Evolutionary conservation across 202 grass and related monocot genomes (phyloP), one percentile per base, ranked within the genome.

Genomic region (Panicum virgatum): DNA sequence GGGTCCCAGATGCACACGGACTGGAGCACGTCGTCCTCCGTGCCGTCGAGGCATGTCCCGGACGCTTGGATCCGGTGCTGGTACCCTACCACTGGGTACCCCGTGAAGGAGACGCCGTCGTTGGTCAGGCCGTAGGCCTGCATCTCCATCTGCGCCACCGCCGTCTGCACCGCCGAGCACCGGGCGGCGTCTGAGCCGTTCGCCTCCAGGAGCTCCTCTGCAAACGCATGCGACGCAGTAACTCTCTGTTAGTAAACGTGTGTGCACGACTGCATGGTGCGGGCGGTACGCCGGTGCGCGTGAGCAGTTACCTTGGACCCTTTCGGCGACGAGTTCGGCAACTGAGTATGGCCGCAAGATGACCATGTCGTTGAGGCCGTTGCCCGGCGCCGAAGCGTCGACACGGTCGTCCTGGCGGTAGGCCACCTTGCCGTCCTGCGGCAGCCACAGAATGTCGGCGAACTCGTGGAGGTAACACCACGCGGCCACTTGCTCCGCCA

Each of bases 1-100:
- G 76, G 59, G 62, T 95, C 93, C 90, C 90, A 96, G 0, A 52
- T 20, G 76, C 93, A 96, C 37, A 82, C n/a, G n/a, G n/a, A n/a
- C n/a, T n/a, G n/a, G n/a, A n/a, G n/a, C n/a, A n/a, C 54, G 85
- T 91, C 89, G 81, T 85, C 85, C 5, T 84, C 81, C 1, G 76
- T 27, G 59, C 85, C 29, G 36, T 50, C 34, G 40, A 84, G 36
- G 79, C 89, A 91, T 3, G 38, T 4, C 7, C 90, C 83, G 0
- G 69, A 84, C 9, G 86, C 39, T 58, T 92, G 90, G 19, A 92
- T 80, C 25, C 69, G 78, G 86, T 92, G 54, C 63, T 92, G 90
- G 62, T 46, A 81, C 9, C 90, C 90, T 1, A 92, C 74, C 12
- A 92, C 86, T 3, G 86, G 86, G 46, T 86, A 92, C 19, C 90